phyloP scores from a whole-genome alignment of 31 red algal species.

The Endocladia muricata region DNA sequence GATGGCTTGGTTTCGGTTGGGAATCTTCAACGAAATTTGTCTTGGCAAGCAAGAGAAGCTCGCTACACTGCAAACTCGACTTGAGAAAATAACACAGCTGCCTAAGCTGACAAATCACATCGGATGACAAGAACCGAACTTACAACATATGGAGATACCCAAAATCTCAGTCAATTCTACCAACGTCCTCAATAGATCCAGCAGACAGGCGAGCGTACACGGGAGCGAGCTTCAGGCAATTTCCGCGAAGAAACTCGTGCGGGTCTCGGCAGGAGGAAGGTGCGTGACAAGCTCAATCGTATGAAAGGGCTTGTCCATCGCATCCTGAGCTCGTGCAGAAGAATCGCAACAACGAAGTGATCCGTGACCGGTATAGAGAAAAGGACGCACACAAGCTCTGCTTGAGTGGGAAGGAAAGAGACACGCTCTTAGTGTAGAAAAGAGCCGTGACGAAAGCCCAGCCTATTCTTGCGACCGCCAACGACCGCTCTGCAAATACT shows the following conservation, averaged over 20 bases:
- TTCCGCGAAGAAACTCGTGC: background rate
- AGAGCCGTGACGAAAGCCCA: slow-evolving; percentile 13
- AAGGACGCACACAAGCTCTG: background rate
- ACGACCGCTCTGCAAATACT: slow-evolving; percentile 13
- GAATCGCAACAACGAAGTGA: background rate
- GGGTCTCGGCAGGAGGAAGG: background rate
- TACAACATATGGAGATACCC: slow-evolving; percentile 1
- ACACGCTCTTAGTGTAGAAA: background rate
- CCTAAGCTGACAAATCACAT: background rate
- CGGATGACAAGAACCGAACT: background rate
- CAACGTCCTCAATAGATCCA: background rate
- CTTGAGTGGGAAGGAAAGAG: slow-evolving; percentile 4
- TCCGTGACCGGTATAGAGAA: background rate
- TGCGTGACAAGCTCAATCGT: background rate
- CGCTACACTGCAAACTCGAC: background rate
- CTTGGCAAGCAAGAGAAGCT: background rate
- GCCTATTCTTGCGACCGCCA: slow-evolving; percentile 35
- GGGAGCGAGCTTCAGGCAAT: background rate
- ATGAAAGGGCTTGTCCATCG: background rate
- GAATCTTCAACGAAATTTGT: slow-evolving; percentile 13
- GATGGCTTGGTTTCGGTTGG: slow-evolving; percentile 29
- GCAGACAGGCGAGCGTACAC: slow-evolving; percentile 7
- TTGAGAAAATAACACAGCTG: slow-evolving; percentile 23
- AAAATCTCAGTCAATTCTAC: slow-evolving; percentile 8
- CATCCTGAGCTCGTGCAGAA: slow-evolving; percentile 1